A percentile compares a stretch with the other conserved stretches of the same genome.
phyloP scores from a whole-genome alignment of 768 basidiomycete genomes.

The Pleurotus salmoneostramineus region DNA sequence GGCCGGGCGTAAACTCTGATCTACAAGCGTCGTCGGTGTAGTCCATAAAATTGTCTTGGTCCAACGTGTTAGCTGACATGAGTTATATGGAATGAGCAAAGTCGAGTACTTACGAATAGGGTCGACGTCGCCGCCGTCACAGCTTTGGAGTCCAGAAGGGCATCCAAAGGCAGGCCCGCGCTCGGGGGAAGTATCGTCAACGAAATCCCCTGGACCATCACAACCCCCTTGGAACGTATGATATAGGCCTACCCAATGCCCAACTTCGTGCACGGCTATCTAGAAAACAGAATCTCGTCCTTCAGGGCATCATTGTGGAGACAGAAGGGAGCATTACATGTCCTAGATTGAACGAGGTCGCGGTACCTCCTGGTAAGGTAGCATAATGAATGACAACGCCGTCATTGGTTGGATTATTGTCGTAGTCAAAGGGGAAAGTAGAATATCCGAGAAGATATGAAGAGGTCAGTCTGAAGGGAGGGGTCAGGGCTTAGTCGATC shows the following conservation, averaged over 20 bases:
- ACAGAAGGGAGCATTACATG: background rate
- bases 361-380: constrained; percentile 25
- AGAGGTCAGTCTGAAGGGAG: constrained; percentile 16
- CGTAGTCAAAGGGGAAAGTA: constrained; percentile 30
- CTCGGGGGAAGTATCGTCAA: constrained; percentile 25
- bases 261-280: constrained; percentile 29
- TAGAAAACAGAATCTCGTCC: background rate
- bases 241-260: constrained; percentile 31
- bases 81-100: background rate
- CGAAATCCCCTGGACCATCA: constrained; percentile 18
- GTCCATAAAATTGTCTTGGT: constrained; percentile 32
- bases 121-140: constrained; percentile 24
- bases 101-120: constrained; percentile 23
- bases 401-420: constrained; percentile 25
- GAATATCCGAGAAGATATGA: constrained; percentile 33
- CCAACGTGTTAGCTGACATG: background rate
- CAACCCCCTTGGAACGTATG: constrained; percentile 33
- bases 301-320: background rate
- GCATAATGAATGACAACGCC: constrained; percentile 26
- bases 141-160: constrained; percentile 18
- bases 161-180: constrained; percentile 24
- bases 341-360: constrained; percentile 22
- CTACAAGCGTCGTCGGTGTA: constrained; percentile 26
- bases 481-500: background rate
- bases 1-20: constrained; percentile 24